A percentile compares a stretch with the other conserved stretches of the same genome.
phyloP scores from a whole-genome alignment of 78 protist species.

The slime mould (Dictyostelium discoideum) region dicty_2.7 NC_007089.4:1276501-1277000 shows the following conservation, averaged over 20 bases:
- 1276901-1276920: slow-evolving; percentile 96
- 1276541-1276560: slow-evolving; percentile 91
- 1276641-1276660: slow-evolving; percentile 74
- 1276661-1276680: slow-evolving; percentile 91
- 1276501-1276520: slow-evolving; percentile 94
- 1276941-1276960: slow-evolving; percentile 97
- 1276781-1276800: slow-evolving; percentile 73
- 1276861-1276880: neutral
- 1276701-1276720: slow-evolving; percentile 82
- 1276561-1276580: slow-evolving; percentile 93
- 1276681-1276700: slow-evolving; percentile 76
- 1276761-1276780: slow-evolving; percentile 95
- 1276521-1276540: slow-evolving; percentile 96
- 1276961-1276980: slow-evolving; percentile 97
- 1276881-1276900: slow-evolving; percentile 88
- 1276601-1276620: slow-evolving; percentile 83
- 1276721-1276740: slow-evolving; percentile 87
- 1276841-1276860: neutral
- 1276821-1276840: neutral
- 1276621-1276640: slow-evolving; percentile 70
- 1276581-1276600: slow-evolving; percentile 98
- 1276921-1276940: slow-evolving; percentile 98
- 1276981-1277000: slow-evolving; percentile 94
- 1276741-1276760: slow-evolving; percentile 92
- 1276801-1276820: slow-evolving; percentile 58